Conservation (phyloP, 805 yeast species). For the Hanseniaspora jakobsenii region DNA sequence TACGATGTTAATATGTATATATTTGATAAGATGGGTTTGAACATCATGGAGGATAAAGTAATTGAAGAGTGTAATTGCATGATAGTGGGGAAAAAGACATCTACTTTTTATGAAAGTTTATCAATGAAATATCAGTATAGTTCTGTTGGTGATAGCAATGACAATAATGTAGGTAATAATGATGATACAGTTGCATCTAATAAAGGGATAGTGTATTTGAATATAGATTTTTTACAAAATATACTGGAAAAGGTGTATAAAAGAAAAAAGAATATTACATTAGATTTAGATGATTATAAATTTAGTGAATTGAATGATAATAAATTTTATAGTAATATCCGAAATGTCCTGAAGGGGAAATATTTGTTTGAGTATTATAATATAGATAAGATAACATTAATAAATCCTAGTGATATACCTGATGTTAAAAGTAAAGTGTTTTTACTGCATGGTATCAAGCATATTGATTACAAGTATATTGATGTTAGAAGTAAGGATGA, state of each 20-base stretch:
- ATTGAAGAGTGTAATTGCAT: conserved; percentile 3
- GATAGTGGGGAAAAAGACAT: conserved; percentile 7
- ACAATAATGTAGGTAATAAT: too few species aligned
- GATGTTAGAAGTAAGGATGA: too few species aligned
- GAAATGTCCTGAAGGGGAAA: background rate
- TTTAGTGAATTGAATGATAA: background rate
- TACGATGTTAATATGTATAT: conserved; percentile 4
- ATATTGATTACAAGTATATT: background rate
- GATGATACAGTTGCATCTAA: too few species aligned
- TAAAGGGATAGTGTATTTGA: too few species aligned
- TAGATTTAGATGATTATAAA: background rate
- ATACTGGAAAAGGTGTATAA: conserved; percentile 7
- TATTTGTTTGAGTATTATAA: background rate
- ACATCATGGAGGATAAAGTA: conserved; percentile 1
- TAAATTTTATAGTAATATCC: background rate
- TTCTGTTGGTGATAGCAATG: too few species aligned
- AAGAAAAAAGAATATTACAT: conserved; percentile 2
- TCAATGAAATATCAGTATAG: background rate
- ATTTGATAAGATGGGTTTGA: conserved; percentile 9
- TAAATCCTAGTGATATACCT: conserved; percentile 1
- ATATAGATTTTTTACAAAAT: background rate
- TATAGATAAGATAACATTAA: background rate
- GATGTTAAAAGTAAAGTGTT: conserved; percentile 10
- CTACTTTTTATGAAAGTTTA: conserved; percentile 9
- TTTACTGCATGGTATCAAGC: conserved; percentile 1